Conservation (phyloP, 2,329 filamentous ascomycete species). For the Venturia nashicola region DNA sequence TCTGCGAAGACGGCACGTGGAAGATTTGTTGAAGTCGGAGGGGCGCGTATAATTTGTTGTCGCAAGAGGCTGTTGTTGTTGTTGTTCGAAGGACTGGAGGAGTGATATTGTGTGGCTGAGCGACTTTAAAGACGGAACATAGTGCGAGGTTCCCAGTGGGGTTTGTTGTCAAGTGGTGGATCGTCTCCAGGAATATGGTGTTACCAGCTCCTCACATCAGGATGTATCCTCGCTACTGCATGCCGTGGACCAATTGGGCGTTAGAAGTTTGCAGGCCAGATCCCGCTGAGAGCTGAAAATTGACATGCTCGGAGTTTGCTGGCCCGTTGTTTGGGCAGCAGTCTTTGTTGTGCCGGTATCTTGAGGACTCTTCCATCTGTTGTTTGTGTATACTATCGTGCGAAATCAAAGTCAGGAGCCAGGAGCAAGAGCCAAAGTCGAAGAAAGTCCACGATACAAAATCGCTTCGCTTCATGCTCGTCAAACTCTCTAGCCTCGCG, state of each 20-base stretch:
- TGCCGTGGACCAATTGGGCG: background rate
- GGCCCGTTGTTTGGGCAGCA: background rate
- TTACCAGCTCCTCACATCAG: background rate
- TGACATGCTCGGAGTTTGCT: background rate
- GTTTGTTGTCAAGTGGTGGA: background rate
- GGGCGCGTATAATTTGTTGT: background rate
- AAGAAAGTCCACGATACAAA: background rate
- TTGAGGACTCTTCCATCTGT: background rate
- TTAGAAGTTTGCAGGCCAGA: background rate
- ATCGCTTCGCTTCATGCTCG: background rate
- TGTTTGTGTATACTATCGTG: background rate
- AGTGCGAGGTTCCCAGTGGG: background rate
- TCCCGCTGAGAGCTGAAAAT: background rate
- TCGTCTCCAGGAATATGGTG: background rate
- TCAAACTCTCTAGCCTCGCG: background rate
- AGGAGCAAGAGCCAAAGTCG: background rate
- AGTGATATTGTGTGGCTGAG: background rate
- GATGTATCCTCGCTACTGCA: background rate
- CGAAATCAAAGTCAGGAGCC: background rate
- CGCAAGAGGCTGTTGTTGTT: background rate
- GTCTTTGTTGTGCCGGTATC: background rate
- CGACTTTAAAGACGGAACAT: background rate
- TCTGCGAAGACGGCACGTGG: background rate
- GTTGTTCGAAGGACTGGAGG: background rate
- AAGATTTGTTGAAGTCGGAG: background rate